A percentile compares a stretch with the other conserved stretches of the same genome.
Evolutionary conservation across 306 rosid genomes (phyloP).

Genomic region (Glycyrrhiza uralensis): DNA sequence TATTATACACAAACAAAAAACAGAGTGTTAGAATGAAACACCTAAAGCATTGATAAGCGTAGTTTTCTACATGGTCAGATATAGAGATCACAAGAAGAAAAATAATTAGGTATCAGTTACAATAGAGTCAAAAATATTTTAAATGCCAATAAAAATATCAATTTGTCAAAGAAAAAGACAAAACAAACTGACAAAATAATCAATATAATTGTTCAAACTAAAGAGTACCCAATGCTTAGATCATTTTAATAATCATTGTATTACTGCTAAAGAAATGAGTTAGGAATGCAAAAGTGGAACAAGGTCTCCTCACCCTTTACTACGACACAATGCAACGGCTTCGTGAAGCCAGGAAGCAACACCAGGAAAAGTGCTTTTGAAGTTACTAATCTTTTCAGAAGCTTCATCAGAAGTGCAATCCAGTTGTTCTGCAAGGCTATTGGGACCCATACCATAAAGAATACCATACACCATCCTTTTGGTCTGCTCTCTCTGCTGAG

Average conservation of each 20-base stretch:
- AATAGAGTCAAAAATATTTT: background rate
- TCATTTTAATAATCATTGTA: background rate
- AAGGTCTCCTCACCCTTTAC: conserved; percentile 69
- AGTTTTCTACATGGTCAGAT: background rate
- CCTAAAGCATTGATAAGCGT: background rate
- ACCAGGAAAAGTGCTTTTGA: conserved; percentile 80
- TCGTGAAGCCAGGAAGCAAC: conserved; percentile 93
- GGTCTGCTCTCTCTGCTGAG: conserved; percentile 78
- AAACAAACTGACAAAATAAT: background rate
- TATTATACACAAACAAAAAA: too few species aligned
- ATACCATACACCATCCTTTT: conserved; percentile 92
- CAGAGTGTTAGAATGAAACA: background rate
- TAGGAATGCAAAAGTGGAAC: conserved; percentile 15
- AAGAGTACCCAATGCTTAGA: conserved; percentile 7
- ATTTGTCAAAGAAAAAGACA: background rate
- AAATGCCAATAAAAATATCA: background rate
- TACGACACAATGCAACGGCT: conserved; percentile 66
- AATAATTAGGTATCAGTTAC: background rate
- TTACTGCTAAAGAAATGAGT: background rate
- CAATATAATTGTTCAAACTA: background rate
- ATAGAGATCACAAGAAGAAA: conserved; percentile 18
- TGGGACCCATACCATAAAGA: conserved; percentile 97
- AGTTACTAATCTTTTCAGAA: conserved; percentile 70
- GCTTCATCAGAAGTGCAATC: conserved; percentile 79
- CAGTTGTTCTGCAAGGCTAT: conserved; percentile 82